phyloP scores from a whole-genome alignment of 108 stramenopile genomes.

The Aurantiochytrium sp. region DNA sequence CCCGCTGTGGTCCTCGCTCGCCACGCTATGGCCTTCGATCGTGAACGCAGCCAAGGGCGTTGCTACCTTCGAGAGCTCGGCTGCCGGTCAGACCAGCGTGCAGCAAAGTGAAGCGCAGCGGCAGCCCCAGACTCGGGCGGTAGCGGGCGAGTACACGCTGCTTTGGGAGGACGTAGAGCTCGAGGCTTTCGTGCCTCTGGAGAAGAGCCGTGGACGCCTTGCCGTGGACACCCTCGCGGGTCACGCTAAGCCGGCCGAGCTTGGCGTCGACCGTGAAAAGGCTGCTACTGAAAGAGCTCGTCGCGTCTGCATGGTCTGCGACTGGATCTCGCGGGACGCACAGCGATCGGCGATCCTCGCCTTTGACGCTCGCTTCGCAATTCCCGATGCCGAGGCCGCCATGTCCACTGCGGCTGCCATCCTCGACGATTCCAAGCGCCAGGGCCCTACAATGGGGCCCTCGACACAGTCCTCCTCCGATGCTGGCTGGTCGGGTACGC shows the following conservation, averaged over 20 bases:
- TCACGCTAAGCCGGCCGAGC: neutral
- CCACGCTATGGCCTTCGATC: neutral
- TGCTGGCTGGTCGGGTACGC: neutral
- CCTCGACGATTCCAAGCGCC: neutral
- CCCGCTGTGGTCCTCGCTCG: neutral
- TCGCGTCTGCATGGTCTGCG: neutral
- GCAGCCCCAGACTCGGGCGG: too few species aligned
- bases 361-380: neutral
- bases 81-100: too few species aligned
- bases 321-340: neutral
- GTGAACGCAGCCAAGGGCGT: neutral
- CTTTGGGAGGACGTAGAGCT: neutral
- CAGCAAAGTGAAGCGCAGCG: too few species aligned
- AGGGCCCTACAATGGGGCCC: too few species aligned
- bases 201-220: neutral
- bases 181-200: neutral
- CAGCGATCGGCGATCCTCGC: neutral
- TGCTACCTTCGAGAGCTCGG: too few species aligned
- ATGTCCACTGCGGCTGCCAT: neutral
- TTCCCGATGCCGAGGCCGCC: neutral
- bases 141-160: neutral
- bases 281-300: neutral
- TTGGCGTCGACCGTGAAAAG: neutral
- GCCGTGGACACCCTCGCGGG: neutral
- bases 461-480: neutral